Evolutionary conservation across 1,139 yeast genomes (phyloP), one percentile per base, ranked within the genome.

Genomic region (Saccharomyces hybrid): DNA sequence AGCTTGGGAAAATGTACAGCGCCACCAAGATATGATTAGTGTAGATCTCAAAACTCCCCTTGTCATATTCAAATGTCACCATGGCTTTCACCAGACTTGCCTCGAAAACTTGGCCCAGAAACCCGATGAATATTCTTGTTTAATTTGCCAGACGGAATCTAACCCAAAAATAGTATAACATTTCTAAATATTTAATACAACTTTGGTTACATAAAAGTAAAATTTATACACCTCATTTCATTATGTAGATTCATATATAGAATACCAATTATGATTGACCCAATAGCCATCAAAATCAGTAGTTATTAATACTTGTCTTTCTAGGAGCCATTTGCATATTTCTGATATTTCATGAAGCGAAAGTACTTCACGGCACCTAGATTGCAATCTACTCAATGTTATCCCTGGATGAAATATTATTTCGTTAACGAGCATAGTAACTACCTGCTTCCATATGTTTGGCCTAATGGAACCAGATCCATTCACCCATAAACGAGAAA

Each of bases 401-500:
- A 84, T 75, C 2, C 96, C 96, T 0, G 96, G 96, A 52, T 81
- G 75, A 64, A 82, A 78, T 13, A 83, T 75, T n/a, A 87, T 67
- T 50, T 75, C 75, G 55, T 76, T 71, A 0, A 83, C 57, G 0
- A 82, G 59, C n/a, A 81, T 75, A 30, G 77, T 70, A 0, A 85
- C 68, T 0, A 84, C 67, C 54, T 76, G 78, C 11, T 71, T 70
- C 91, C 95, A 89, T n/a, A 87, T 68, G 0, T 69, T 68, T 27
- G 70, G 71, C 60, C 86, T 82, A 27, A 88, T 75, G 30, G 75
- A 70, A 0, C 95, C 95, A 47, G 75, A 69, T 34, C 84, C 69
- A 61, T 84, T 87, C 8, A 87, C 74, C 97, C 97, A 89, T 9
- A 87, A 70, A 51, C 80, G 80, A 0, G 86, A 79, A 56, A 89